Base-by-base conservation (phyloP, 2,329 filamentous ascomycete genomes). In the Fusarium longipes region DNA sequence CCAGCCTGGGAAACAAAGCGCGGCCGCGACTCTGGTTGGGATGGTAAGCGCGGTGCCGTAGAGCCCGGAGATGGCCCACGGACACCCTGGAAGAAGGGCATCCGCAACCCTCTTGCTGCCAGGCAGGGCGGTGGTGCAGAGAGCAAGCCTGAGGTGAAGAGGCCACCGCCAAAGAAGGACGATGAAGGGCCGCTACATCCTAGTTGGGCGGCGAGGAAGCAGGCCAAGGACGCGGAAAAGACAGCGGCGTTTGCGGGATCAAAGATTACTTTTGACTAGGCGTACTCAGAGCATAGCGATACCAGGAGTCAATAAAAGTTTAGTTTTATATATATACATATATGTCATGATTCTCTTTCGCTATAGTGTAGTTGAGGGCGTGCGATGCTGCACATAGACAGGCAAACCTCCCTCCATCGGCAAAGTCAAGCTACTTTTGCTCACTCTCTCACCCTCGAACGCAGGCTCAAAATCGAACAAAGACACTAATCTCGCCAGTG, bases 161-260 rank as follows among this genome's bases (percentile, higher is more conserved):
- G 51, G 17, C 57, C 63, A 11, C 66, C 65, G 12, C 70, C 76
- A 22, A 76, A 79, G 56, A 83, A 79, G 70, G 81, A 83, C 57
- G 83, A 86, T 43, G 82, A 85, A 9, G 85, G 86, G 0, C 68
- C 83, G 5, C 75, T 91, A 70, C 89, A 91, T 80, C 85, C 87
- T 3, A 88, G 86, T 72, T 91, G 88, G 88, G 85, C 85, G 67
- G 88, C 88, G 57, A 86, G 82, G 66, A 88, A 87, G 77, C 86
- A 86, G 77, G 84, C 84, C 2, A 89, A 89, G 76, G 86, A 88
- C 69, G 79, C 79, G 62, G 79, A 84, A 65, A 81, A 84, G 71
- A 82, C 81, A 43, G 82, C 82, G 22, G 77, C 79, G 22, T 89
- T 88, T 74, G 73, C 82, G 55, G 86, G 86, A 49, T 84, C 81